Base-by-base conservation (phyloP, 1,284 basidiomycete genomes). In the Cryptococcus hybrid region DNA sequence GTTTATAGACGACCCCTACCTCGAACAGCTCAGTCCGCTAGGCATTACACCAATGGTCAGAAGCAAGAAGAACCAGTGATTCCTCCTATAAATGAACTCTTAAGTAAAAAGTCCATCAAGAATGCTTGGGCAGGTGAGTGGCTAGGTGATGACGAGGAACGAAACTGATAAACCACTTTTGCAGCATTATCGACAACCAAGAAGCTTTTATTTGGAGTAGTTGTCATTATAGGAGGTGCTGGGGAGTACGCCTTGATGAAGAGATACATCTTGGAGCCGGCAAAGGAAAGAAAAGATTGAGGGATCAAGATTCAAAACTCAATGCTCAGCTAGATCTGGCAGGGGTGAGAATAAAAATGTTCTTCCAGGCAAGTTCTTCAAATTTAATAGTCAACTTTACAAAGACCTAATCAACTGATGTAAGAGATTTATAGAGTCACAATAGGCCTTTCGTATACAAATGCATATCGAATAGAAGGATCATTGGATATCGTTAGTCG, bases 181-280 rank as follows among this genome's bases (percentile, higher is more conserved):
- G 42, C 34, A 51, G 50, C 37, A 30, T 36, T 51, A 13, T 30
- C 37, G 6, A 37, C 50, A 8, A 42, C 35, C 6, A 40, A 39
- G 37, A 39, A 42, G 38, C 13, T 51, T 13, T 5, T 51, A 9
- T 51, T 51, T 40, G 37, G 36, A 9, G n/a, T 39, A 15, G 7
- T 39, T 12, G 50, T 51, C 2, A 36, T 51, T 42, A 38, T 39
- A 2, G 15, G 36, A 30, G 50, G 50, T 11, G 36, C 7, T 9
- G 50, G 50, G 18, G 50, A 51, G 39, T 51, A 18, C 12, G 7
- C 13, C 37, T 51, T 51, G n/a, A 39, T 51, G 50, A 39, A 42
- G 37, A 51, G 30, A 18, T 39, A 36, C 15, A 39, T 51, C 30
- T 34, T 51, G 12, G 50, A 51, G 38, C 50, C 50, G 13, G 38